Base-by-base conservation (phyloP, 176 grass and related monocot species). In the Musa acuminata region DNA sequence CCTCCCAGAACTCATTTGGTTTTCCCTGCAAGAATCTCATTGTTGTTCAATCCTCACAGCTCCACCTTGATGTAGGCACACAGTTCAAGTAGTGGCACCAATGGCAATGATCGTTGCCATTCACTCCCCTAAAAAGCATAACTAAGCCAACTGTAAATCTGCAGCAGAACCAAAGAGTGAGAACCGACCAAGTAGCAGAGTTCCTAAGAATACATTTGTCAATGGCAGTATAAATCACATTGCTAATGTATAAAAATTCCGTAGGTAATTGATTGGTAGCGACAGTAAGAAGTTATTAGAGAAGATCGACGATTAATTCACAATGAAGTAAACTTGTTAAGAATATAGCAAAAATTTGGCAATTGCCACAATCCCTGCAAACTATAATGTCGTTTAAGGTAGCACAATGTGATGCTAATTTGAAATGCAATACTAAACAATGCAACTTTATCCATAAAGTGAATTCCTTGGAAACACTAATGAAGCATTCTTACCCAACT, bases 21-120 rank as follows among this genome's bases (percentile, higher is more conserved):
- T 58, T 60, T 1, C 8, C 14, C 57, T 60, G 57, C 57, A 60
- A 60, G 17, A 60, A 17, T 14, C 14, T n/a, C 13, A 43, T 8
- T 7, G 57, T n/a, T 8, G 8, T 8, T 82, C 52, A 90, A 62
- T 64, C 76, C 54, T 92, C 75, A 54, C 93, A 96, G 73, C 79
- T 92, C 93, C 93, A 96, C 49, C 82, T 92, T 17, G 93, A 96
- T 73, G 93, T 96, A 1, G 89, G 93, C 77, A 96, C 79, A 43
- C 93, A 96, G 79, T 96, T 77, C 67, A 96, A 84, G 76, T 96
- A 96, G 75, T 86, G 93, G 72, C 93, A 96, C 93, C 93, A 96
- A 80, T 84, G 85, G 85, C 93, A 96, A 54, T 84, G 85, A 55
- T 96, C 85, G 8, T 87, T 90, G 71, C 87, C 89, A 43, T 96